Evolutionary conservation across 1,284 basidiomycete species (phyloP).

Genomic region (Puccinia triticina): DNA sequence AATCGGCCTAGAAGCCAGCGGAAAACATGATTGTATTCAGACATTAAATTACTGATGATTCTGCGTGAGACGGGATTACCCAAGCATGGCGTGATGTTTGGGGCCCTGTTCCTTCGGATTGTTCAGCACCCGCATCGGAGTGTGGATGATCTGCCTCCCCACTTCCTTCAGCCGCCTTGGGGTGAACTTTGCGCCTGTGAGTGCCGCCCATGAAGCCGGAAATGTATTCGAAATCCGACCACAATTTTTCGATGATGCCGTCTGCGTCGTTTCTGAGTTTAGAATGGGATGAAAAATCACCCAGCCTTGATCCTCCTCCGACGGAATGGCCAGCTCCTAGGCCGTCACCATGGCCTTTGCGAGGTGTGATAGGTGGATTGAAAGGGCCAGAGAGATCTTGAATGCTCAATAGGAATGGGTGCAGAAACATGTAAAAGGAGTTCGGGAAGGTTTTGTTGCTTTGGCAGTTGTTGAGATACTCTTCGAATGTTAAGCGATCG

Average conservation of each 20-base stretch:
- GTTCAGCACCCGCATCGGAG: constrained; percentile 10
- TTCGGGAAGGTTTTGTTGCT: constrained; percentile 79
- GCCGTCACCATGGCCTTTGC: constrained; percentile 47
- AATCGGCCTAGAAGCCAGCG: constrained; percentile 21
- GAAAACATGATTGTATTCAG: not conserved
- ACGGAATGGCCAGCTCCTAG: constrained; percentile 41
- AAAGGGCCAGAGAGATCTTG: constrained; percentile 68
- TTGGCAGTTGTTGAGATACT: constrained; percentile 75
- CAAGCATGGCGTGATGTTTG: constrained; percentile 24
- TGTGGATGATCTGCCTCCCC: constrained; percentile 4
- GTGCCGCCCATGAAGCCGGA: constrained; percentile 33
- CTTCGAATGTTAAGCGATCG: constrained; percentile 79
- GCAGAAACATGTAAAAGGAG: constrained; percentile 89
- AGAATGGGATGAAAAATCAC: constrained; percentile 58
- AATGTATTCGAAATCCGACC: constrained; percentile 72
- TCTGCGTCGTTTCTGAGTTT: constrained; percentile 76
- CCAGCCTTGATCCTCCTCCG: not conserved
- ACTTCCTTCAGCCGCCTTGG: constrained; percentile 9
- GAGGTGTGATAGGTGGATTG: constrained; percentile 57
- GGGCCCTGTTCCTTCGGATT: constrained; percentile 18
- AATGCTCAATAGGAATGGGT: constrained; percentile 80
- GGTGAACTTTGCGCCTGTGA: constrained; percentile 30
- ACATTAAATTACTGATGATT: not conserved
- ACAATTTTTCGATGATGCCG: constrained; percentile 73
- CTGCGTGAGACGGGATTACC: constrained; percentile 6